phyloP scores from a whole-genome alignment of 2,329 filamentous ascomycete genomes.

The Cercospora canescens region DNA sequence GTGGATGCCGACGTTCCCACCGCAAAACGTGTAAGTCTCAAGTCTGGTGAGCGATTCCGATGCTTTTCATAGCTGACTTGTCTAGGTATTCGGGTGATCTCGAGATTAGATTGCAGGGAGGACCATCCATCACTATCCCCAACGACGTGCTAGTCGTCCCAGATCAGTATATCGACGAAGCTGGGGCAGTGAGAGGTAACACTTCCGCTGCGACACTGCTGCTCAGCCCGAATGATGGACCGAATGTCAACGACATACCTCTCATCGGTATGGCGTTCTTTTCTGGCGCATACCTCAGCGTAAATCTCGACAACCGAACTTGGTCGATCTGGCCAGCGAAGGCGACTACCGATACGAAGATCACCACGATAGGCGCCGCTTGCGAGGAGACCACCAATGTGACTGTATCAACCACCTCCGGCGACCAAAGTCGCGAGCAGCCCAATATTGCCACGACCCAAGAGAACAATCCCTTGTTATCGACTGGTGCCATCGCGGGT shows the following conservation, averaged over 20 bases:
- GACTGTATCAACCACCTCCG: background rate
- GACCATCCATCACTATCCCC: slow-evolving; percentile 11
- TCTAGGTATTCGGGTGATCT: slow-evolving; percentile 14
- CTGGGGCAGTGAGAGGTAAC: slow-evolving; percentile 10
- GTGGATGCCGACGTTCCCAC: slow-evolving; percentile 3
- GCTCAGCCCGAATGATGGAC: background rate
- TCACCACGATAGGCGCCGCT: slow-evolving; percentile 11
- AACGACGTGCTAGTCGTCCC: slow-evolving; percentile 19
- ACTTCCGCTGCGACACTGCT: slow-evolving; percentile 7
- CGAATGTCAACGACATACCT: slow-evolving; percentile 12
- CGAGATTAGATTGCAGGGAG: slow-evolving; percentile 5
- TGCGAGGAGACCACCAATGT: slow-evolving; percentile 8
- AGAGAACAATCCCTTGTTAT: background rate
- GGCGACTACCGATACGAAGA: slow-evolving; percentile 10
- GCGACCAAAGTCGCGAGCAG: background rate
- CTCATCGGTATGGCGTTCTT: slow-evolving; percentile 18
- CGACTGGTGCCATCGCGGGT: slow-evolving; percentile 8
- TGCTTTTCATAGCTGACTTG: slow-evolving; percentile 7
- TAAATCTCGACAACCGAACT: slow-evolving; percentile 14
- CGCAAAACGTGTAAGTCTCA: slow-evolving; percentile 9
- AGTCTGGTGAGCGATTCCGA: no score
- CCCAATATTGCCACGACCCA: background rate
- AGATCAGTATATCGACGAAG: slow-evolving; percentile 9
- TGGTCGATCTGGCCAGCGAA: slow-evolving; percentile 20
- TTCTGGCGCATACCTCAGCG: slow-evolving; percentile 19